Base-by-base conservation (phyloP, 1,139 yeast genomes). In the Nematodospora anomalae region DNA sequence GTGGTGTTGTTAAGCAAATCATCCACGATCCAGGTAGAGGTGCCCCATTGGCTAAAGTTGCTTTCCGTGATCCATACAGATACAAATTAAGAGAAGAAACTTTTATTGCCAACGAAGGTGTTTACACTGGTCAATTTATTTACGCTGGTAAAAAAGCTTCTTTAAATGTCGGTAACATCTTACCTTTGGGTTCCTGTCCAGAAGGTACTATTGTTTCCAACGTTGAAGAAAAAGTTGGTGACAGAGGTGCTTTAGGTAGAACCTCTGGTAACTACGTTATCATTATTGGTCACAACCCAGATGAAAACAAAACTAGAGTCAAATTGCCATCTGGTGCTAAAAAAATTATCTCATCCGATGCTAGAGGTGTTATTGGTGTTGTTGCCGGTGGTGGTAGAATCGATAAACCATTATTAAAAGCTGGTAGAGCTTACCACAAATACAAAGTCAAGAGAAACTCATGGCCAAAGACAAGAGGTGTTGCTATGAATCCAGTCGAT, bases 361-460 rank as follows among this genome's bases (percentile, higher is more conserved):
- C 96, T 61, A 90, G 97, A 84, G 97, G 97, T 85, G 96, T 90
- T 67, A 87, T 90, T 62, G 97, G 97, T 84, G 95, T 90, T 60
- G 92, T 90, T 71, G 97, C 97, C 67, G 97, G 97, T 79, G 97
- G 97, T 81, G 97, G 97, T 76, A 90, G 97, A 85, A 87, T 88
- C 64, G 97, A 90, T 77, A 90, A 90, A 81, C 97, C 97, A 75
- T 80, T 92, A 78, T 85, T 90, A 72, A 90, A 90, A 87, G 97
- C 97, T 67, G 97, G 97, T 79, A 89, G 96, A 80, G 97, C 97
- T 55, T 90, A 81, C 96, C 96, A 89, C 89, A 92, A 92, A 81
- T 88, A 83, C 92, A 88, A 77, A 79, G 95, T 88, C 65, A 89
- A 90, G 94, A 83, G 97, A 80, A 87, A 90, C 95, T 87, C 96